A percentile compares a stretch with the other conserved stretches of the same genome.
These are phyloP conservation scores for Kuraishia hungarica DNA, from an alignment of 805 yeast species.

Conservation along the genomic window DNA sequence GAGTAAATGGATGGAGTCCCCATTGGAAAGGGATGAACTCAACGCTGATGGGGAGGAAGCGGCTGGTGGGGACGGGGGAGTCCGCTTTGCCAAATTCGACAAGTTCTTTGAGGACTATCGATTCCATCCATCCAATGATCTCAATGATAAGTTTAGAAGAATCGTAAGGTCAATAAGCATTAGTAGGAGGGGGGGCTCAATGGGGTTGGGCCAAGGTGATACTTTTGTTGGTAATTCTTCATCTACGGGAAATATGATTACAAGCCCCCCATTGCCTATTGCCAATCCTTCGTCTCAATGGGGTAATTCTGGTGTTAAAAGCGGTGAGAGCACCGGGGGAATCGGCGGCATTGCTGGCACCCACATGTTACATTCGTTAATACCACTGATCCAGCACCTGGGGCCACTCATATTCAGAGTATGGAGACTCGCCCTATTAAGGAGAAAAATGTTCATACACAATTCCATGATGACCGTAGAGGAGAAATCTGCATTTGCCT, in stretches of 20 bases:
- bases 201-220: conserved; percentile 11
- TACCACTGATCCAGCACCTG: conserved; percentile 34
- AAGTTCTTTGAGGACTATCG: conserved; percentile 22
- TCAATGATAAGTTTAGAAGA: conserved; percentile 13
- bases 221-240: no score
- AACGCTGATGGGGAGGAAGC: conserved; percentile 1
- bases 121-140: conserved; percentile 18
- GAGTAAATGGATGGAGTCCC: conserved; percentile 11
- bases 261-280: not conserved
- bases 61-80: conserved; percentile 9
- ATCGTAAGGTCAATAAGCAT: conserved; percentile 13
- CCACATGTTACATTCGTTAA: conserved; percentile 39
- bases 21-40: conserved; percentile 7
- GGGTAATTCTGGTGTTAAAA: no score
- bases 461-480: conserved; percentile 23
- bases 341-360: no score
- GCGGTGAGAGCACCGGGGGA: no score
- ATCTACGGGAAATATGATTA: not conserved
- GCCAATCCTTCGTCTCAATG: not conserved
- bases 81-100: conserved; percentile 11
- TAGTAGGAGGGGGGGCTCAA: conserved; percentile 3
- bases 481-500: conserved; percentile 40
- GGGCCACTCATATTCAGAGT: conserved; percentile 62
- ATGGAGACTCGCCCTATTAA: conserved; percentile 53
- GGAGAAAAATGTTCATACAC: conserved; percentile 47